phyloP scores from a whole-genome alignment of 306 rosid species.

The Bauhinia variegata region DNA sequence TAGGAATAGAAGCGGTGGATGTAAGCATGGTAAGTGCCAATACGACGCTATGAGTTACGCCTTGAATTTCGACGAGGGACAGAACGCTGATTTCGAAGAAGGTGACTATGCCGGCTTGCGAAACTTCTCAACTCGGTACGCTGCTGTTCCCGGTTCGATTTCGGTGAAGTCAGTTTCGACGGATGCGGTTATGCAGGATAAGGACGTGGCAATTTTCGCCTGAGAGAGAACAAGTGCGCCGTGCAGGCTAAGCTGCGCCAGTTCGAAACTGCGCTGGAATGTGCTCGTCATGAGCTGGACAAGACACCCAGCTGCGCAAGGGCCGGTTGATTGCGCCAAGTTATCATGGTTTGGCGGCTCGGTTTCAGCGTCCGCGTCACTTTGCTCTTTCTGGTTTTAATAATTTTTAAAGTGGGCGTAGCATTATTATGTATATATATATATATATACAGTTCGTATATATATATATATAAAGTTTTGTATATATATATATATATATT shows the following conservation, averaged over 20 bases:
- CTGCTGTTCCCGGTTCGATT: constrained; percentile 37
- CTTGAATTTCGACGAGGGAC: constrained; percentile 83
- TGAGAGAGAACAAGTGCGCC: constrained; percentile 10
- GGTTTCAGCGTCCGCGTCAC: constrained; percentile 12
- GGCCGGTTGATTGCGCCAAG: constrained; percentile 25
- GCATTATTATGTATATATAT: neutral
- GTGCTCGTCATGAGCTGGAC: constrained; percentile 47
- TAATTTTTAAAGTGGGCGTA: constrained; percentile 4
- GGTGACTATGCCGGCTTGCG: constrained; percentile 48
- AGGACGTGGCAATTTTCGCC: constrained; percentile 39
- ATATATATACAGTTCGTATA: no score
- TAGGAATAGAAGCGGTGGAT: constrained; percentile 44
- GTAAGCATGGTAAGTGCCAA: constrained; percentile 65
- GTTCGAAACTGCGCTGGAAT: constrained; percentile 44
- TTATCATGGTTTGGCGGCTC: constrained; percentile 38
- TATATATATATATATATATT: no score
- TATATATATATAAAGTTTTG: no score
- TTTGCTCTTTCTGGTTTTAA: no score
- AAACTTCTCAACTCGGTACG: constrained; percentile 80
- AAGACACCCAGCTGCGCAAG: constrained; percentile 9
- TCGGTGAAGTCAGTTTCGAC: constrained; percentile 16
- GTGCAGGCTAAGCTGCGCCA: constrained; percentile 28
- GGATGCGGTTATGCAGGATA: neutral
- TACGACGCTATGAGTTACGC: constrained; percentile 90
- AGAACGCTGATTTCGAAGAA: constrained; percentile 41